Percentiles rank a stretch among this genome's conserved stretches.
phyloP scores from a whole-genome alignment of 2,329 filamentous ascomycete species.

The Diaporthe nobilis region DNA sequence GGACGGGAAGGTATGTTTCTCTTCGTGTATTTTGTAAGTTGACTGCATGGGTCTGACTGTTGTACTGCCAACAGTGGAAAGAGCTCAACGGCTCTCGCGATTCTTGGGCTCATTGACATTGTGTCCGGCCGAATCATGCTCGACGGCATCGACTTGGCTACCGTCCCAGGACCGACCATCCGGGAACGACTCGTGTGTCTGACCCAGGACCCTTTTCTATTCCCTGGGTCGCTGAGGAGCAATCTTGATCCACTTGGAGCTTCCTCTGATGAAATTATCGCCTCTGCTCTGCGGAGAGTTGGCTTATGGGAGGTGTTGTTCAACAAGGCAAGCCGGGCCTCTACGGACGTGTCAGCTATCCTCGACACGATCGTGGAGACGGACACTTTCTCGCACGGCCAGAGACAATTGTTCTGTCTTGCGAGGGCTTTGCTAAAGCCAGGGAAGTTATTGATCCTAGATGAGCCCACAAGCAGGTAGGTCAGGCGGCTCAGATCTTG shows the following conservation, averaged over 20 bases:
- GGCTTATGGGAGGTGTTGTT: constrained; percentile 59
- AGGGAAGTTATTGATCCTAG: constrained; percentile 57
- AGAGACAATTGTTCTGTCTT: constrained; percentile 64
- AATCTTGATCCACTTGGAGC: constrained; percentile 61
- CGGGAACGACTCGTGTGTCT: constrained; percentile 56
- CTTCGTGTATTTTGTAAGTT: not conserved
- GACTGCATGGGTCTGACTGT: not conserved
- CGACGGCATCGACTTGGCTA: constrained; percentile 57
- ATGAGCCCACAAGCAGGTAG: constrained; percentile 59
- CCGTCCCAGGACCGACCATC: constrained; percentile 46
- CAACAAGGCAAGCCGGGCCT: constrained; percentile 49
- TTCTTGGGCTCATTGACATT: constrained; percentile 63
- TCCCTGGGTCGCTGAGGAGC: constrained; percentile 60
- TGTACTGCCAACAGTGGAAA: constrained; percentile 59
- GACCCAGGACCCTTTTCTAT: constrained; percentile 66
- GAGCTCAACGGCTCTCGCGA: constrained; percentile 59
- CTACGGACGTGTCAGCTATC: not conserved
- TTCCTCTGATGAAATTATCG: constrained; percentile 57
- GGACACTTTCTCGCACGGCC: constrained; percentile 58
- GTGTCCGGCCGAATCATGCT: constrained; percentile 59
- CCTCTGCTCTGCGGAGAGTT: constrained; percentile 60
- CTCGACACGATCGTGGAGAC: constrained; percentile 52
- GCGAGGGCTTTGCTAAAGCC: constrained; percentile 59
- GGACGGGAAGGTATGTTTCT: constrained; percentile 36
- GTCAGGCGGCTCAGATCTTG: not conserved